Base-by-base conservation (phyloP, 2,329 filamentous ascomycete species). In the Pseudocercospora crystallina region DNA sequence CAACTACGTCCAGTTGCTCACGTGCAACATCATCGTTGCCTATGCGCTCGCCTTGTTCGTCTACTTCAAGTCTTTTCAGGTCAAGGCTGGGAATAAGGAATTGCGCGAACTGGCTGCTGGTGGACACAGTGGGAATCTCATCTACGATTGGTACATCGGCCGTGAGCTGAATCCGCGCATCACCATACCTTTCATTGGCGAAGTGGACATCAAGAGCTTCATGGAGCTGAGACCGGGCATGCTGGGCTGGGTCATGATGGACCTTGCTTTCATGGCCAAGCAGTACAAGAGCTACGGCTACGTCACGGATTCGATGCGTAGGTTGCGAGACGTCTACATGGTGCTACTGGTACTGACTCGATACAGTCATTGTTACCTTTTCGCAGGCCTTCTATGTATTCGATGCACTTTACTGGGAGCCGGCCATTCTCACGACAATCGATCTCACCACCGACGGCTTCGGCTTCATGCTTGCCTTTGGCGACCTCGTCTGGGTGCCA, bases 121-220 rank as follows among this genome's bases (percentile, higher is more conserved):
- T 37, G 91, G 90, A 12, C 82, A 87, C 65, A 84, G 83, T 1
- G 91, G 90, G 51, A 96, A 95, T 70, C 74, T 90, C 57, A 72
- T 96, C 33, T 96, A 97, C 70, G 92, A 97, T 72, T 97, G 90
- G 84, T 97, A 90, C 73, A 96, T 97, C 59, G 92, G 92, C 14
- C 88, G 92, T 26, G 92, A 97, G 71, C 83, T 97, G 54, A 97
- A 97, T 73, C 92, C 92, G 2, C 89, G 91, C 42, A 71, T 95
- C 53, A 82, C 79, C 0, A 74, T 96, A 17, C 90, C 90, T 2
- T 69, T 95, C 42, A 79, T 96, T 57, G 89, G 90, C 51, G 87
- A 90, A 61, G 79, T 96, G 43, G 92, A 97, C 66, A 86, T 97
- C 72, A 96, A 96, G 73, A 79, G 85, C 53, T 96, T 86, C 70